Evolutionary conservation across 441 rosid genomes (phyloP).

Genomic region (Lepidium campestre): DNA sequence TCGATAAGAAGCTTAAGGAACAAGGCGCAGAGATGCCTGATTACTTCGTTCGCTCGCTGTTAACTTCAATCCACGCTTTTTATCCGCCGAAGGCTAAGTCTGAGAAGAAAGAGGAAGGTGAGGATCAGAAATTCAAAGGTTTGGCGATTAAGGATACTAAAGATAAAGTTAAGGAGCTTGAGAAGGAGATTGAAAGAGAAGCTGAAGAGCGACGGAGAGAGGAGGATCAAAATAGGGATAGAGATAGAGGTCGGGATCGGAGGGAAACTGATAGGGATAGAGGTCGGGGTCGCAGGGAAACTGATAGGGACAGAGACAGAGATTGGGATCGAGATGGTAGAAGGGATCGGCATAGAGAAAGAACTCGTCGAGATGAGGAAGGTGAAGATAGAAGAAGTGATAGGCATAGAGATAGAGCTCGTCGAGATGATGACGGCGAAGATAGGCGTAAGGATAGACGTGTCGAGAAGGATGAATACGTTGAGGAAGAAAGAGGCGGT

Average conservation of each 20-base stretch:
- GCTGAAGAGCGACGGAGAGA: conserved; percentile 30
- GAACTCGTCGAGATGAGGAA: conserved; percentile 14
- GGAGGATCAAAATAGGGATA: conserved; percentile 27
- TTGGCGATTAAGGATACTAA: conserved; percentile 56
- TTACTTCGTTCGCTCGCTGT: conserved; percentile 59
- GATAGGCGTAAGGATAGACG: conserved; percentile 38
- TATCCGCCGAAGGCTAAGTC: conserved; percentile 45
- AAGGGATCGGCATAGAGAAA: conserved; percentile 26
- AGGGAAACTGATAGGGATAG: conserved; percentile 32
- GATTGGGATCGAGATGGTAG: conserved; percentile 13
- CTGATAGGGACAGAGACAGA: conserved; percentile 10
- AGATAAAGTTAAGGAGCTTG: conserved; percentile 69
- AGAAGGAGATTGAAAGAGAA: conserved; percentile 54
- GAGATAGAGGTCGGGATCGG: conserved; percentile 29
- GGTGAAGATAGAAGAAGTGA: conserved; percentile 33
- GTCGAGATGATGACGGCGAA: conserved; percentile 21
- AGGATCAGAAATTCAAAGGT: conserved; percentile 39
- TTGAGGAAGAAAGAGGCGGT: conserved; percentile 8
- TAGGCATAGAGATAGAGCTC: conserved; percentile 18
- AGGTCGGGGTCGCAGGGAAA: conserved; percentile 19
- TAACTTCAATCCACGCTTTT: conserved; percentile 62
- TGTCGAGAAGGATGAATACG: not conserved
- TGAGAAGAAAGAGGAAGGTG: conserved; percentile 25
- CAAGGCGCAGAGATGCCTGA: conserved; percentile 72
- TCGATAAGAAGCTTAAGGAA: conserved; percentile 53